A percentile compares a stretch with the other conserved stretches of the same genome.
phyloP scores from a whole-genome alignment of 176 grass and related monocot genomes.

The Guadua angustifolia region DNA sequence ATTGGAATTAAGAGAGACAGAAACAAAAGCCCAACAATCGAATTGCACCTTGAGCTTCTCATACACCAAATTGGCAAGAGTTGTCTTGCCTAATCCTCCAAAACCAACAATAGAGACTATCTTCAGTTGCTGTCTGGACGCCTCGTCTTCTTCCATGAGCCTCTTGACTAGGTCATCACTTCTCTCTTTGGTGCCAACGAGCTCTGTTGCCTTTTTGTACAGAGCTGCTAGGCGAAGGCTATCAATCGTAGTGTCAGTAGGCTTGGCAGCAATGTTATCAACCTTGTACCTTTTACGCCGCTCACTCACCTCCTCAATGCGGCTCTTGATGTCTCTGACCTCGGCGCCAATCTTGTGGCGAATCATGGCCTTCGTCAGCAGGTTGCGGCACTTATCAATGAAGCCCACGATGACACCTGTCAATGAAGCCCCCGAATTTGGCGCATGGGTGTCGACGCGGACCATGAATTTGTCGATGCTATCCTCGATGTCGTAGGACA shows the following conservation, averaged over 20 bases:
- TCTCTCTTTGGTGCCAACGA: not conserved
- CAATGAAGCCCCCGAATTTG: too few species aligned
- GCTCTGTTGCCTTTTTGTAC: not conserved
- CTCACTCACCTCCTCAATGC: not conserved
- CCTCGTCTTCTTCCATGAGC: not conserved
- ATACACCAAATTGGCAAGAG: too few species aligned
- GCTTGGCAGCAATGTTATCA: not conserved
- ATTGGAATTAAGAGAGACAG: too few species aligned
- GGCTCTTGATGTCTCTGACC: not conserved
- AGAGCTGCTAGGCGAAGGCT: not conserved
- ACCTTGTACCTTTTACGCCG: not conserved
- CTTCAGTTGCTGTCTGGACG: not conserved
- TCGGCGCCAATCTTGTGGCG: not conserved
- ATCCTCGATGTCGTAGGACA: too few species aligned
- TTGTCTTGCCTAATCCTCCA: too few species aligned
- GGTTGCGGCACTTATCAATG: not conserved
- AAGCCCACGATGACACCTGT: too few species aligned
- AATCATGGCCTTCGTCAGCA: not conserved
- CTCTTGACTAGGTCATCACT: too few species aligned
- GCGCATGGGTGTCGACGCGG: too few species aligned
- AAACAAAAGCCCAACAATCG: too few species aligned
- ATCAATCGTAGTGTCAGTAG: not conserved
- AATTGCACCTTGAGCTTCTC: too few species aligned
- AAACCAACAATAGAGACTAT: too few species aligned
- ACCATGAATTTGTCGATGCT: too few species aligned